These are phyloP conservation scores for Setomelanomma holmii DNA, from an alignment of 2,329 filamentous ascomycete species.

Conservation along the genomic window DNA sequence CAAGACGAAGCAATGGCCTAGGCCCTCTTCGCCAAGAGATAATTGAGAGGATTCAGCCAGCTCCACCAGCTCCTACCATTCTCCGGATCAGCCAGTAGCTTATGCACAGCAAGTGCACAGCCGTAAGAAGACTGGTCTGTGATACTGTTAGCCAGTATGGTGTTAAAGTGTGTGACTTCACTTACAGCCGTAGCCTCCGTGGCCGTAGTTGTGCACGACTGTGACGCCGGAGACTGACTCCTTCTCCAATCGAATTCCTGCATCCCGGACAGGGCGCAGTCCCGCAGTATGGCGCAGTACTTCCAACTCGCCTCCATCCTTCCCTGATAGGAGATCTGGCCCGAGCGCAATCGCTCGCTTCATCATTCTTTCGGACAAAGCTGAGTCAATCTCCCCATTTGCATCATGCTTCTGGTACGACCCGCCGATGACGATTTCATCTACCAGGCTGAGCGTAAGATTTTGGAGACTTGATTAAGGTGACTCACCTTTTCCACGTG, in stretches of 20 bases:
- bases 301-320: background rate
- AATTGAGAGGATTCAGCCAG: too few relatives aligned
- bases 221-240: background rate
- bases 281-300: background rate
- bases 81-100: too few relatives aligned
- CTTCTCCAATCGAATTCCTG: background rate
- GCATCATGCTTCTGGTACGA: slow-evolving; percentile 82
- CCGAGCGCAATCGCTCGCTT: background rate
- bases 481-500: too few relatives aligned
- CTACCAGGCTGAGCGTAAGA: background rate
- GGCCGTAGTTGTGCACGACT: background rate
- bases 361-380: slow-evolving; percentile 63
- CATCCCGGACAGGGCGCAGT: background rate
- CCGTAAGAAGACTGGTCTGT: too few relatives aligned
- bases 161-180: too few relatives aligned
- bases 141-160: too few relatives aligned
- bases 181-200: background rate
- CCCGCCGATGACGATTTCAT: slow-evolving; percentile 51
- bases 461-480: too few relatives aligned
- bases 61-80: too few relatives aligned
- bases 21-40: too few relatives aligned
- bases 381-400: slow-evolving; percentile 81
- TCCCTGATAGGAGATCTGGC: background rate
- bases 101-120: too few relatives aligned
- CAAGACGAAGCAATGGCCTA: too few relatives aligned